Conservation (phyloP, 495 filamentous ascomycete species). For the Mycothermus thermophilus region DNA sequence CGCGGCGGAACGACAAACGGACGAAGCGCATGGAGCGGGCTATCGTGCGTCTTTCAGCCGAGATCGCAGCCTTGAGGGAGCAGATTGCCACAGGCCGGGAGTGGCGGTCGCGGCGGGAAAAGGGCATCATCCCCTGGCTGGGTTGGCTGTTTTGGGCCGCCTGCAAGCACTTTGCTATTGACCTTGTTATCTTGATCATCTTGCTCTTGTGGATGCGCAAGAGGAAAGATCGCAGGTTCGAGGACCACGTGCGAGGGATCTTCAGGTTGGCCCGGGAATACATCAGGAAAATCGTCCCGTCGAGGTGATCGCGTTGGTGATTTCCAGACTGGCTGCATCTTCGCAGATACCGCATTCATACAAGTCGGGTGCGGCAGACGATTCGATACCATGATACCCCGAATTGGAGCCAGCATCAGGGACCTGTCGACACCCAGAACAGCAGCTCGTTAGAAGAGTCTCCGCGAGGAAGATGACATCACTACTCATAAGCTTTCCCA, state of each 20-base stretch:
- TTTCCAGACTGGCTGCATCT: too few species aligned
- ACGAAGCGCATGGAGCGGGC: constrained; percentile 72
- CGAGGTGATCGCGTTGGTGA: constrained; percentile 16
- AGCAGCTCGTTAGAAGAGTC: too few species aligned
- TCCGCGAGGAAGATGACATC: too few species aligned
- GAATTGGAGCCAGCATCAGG: too few species aligned
- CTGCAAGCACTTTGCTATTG: constrained; percentile 60
- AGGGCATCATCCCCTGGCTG: constrained; percentile 52
- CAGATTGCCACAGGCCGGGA: constrained; percentile 62
- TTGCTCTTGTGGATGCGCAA: constrained; percentile 68
- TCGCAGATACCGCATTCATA: too few species aligned
- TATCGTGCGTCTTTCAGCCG: constrained; percentile 78
- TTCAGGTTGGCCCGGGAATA: constrained; percentile 48
- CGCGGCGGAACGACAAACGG: constrained; percentile 47
- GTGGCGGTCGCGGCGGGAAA: constrained; percentile 39
- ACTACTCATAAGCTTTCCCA: too few species aligned
- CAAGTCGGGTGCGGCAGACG: too few species aligned
- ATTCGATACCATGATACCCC: too few species aligned
- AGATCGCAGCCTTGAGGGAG: constrained; percentile 86
- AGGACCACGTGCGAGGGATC: constrained; percentile 57
- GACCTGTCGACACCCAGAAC: too few species aligned
- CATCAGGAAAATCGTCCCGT: constrained; percentile 38
- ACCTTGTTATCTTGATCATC: constrained; percentile 53
- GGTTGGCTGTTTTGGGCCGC: constrained; percentile 55
- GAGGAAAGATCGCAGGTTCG: constrained; percentile 61